phyloP scores from a whole-genome alignment of 2,329 filamentous ascomycete species.

The Ustilaginoidea virens region DNA sequence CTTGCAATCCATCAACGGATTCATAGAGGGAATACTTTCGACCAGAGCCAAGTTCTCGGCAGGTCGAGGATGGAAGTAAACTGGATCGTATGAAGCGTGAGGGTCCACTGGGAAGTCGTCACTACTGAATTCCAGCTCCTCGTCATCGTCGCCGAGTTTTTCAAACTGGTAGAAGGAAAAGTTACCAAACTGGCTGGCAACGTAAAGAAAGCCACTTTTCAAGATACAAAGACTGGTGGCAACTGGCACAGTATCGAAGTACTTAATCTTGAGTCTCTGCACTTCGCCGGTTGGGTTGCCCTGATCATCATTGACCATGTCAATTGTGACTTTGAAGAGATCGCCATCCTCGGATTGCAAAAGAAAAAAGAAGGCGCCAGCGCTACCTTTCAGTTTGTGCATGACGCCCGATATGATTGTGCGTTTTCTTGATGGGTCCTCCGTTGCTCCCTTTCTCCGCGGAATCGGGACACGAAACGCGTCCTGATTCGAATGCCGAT shows the following conservation, averaged over 20 bases:
- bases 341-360: slow-evolving; percentile 96
- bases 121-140: slow-evolving; percentile 74
- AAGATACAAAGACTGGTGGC: slow-evolving; percentile 80
- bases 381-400: slow-evolving; percentile 76
- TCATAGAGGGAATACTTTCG: slow-evolving; percentile 76
- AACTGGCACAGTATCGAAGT: slow-evolving; percentile 90
- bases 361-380: slow-evolving; percentile 90
- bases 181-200: slow-evolving; percentile 83
- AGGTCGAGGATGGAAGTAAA: slow-evolving; percentile 71
- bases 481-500: slow-evolving; percentile 90
- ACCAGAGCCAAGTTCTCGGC: slow-evolving; percentile 73
- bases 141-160: slow-evolving; percentile 88
- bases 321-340: slow-evolving; percentile 88
- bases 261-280: slow-evolving; percentile 76
- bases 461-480: slow-evolving; percentile 82
- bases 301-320: slow-evolving; percentile 71
- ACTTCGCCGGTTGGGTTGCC: slow-evolving; percentile 72
- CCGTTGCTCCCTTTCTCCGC: slow-evolving; percentile 68
- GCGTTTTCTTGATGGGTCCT: slow-evolving; percentile 83
- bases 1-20: slow-evolving; percentile 81
- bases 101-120: slow-evolving; percentile 69
- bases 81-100: slow-evolving; percentile 53
- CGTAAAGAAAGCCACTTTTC: slow-evolving; percentile 90
- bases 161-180: slow-evolving; percentile 95
- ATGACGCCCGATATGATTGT: slow-evolving; percentile 84